Evolutionary conservation across 208 protist species (phyloP).

Genomic region (Leishmania arabica): DNA sequence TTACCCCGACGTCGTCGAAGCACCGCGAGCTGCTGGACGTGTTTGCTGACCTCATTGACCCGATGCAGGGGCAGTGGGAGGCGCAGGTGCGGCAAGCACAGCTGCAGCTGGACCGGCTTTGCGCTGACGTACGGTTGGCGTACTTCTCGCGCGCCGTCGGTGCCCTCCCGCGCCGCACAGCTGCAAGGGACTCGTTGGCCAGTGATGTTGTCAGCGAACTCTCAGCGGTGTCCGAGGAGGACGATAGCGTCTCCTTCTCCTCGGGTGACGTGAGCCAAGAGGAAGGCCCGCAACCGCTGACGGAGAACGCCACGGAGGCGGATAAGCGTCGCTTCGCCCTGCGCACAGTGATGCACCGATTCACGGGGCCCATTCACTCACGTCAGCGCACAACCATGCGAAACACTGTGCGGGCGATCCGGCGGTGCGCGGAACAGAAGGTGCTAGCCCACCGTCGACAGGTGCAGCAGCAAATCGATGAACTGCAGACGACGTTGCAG

Average conservation of each 20-base stretch:
- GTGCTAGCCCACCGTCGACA: conserved; percentile 27
- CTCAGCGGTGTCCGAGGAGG: conserved; percentile 21
- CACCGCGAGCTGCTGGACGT: conserved; percentile 57
- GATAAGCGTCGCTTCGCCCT: conserved; percentile 37
- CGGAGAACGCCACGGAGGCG: conserved; percentile 11
- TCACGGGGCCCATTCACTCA: conserved; percentile 32
- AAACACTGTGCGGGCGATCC: conserved; percentile 35
- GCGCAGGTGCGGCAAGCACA: conserved; percentile 41
- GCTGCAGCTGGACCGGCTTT: conserved; percentile 62
- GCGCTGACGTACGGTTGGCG: conserved; percentile 75
- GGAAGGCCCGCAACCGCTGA: conserved; percentile 27
- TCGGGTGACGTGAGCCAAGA: conserved; percentile 25
- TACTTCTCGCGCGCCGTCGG: conserved; percentile 42
- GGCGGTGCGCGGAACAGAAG: conserved; percentile 33
- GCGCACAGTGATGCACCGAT: conserved; percentile 31
- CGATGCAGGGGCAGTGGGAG: conserved; percentile 55
- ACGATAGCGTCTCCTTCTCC: conserved; percentile 22
- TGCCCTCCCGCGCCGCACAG: neutral
- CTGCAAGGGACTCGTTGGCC: conserved; percentile 7
- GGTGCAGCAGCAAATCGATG: conserved; percentile 35
- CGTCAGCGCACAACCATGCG: conserved; percentile 44
- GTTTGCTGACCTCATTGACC: conserved; percentile 82
- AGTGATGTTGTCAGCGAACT: conserved; percentile 33
- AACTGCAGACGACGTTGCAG: conserved; percentile 39
- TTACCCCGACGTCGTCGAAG: conserved; percentile 45